These are phyloP conservation scores for Mesembryanthemum crystallinum DNA, from an alignment of 148 eudicot species.

Conservation along the genomic window DNA sequence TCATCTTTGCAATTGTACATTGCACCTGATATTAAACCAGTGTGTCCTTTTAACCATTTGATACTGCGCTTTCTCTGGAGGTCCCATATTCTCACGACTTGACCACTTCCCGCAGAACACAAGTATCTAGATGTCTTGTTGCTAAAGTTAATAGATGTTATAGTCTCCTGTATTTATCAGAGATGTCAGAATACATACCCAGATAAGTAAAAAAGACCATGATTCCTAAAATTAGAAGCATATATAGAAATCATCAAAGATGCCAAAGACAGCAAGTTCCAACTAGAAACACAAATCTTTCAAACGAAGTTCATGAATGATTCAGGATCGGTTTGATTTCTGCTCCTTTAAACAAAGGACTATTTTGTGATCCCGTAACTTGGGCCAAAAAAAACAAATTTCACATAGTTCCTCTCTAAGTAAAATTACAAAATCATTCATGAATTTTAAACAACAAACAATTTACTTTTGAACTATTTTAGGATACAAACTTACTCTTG, in stretches of 20 bases:
- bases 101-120: conserved; percentile 86
- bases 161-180: conserved; percentile 51
- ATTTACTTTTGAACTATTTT: no score
- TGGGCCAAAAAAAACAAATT: no score
- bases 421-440: no score
- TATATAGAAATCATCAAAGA: neutral
- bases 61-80: conserved; percentile 89
- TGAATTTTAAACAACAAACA: no score
- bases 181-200: neutral
- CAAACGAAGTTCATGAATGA: no score
- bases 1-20: conserved; percentile 94
- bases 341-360: no score
- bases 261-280: neutral
- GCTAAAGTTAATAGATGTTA: conserved; percentile 74
- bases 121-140: conserved; percentile 85
- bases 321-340: no score
- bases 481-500: no score
- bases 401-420: no score
- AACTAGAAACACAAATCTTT: no score
- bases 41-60: conserved; percentile 94
- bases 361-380: no score
- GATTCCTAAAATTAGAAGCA: neutral
- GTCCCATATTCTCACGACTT: conserved; percentile 94
- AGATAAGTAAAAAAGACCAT: neutral
- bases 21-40: conserved; percentile 71